Evolutionary conservation across 306 rosid genomes (phyloP), one percentile per base, ranked within the genome.

Genomic region (Casuarina equisetifolia): DNA sequence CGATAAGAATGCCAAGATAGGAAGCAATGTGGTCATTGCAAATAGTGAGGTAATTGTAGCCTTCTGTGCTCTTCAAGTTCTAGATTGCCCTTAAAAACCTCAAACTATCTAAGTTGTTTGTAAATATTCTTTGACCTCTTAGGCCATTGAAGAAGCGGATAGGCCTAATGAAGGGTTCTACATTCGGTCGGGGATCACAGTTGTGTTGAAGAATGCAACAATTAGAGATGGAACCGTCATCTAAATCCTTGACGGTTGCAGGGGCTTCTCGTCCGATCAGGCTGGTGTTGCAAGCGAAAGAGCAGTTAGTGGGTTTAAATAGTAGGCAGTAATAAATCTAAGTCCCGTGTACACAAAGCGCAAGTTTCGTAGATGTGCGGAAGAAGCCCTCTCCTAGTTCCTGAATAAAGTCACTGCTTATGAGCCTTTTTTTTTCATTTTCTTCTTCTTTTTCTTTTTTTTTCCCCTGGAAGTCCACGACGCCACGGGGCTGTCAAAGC

Each of bases 1-100:
- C 58, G 99, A 96, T 93, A 92, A 92, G 93, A 96, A 96, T 82
- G 99, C 98, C 69, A 93, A 78, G 85, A 96, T 96, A 6, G 99
- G 99, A 88, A 96, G 88, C 81, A 82, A 92, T 46, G 97, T 88
- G 79, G 61, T 86, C 6, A 92, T 96, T 48, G 79, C 85, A 66
- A 96, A 96, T 69, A 17, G 78, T 3, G 99, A 96, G 78, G 98
- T 92, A 85, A 87, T 97, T 82, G 19, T 42, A 51, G 32, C 43
- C 73, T 78, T 57, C 40, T 9, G 45, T 0, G 1, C 44, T 36
- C 63, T 2, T 71, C 13, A 51, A 53, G 43, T n/a, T 19, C 49
- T 59, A 8, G 39, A 58, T 9, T 53, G 40, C 59, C 2, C 50
- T 58, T 13, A 11, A 36, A 25, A 32, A 19, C 35, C 40, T 19